Evolutionary conservation across 306 rosid species (phyloP).

Genomic region (Prunus davidiana): DNA sequence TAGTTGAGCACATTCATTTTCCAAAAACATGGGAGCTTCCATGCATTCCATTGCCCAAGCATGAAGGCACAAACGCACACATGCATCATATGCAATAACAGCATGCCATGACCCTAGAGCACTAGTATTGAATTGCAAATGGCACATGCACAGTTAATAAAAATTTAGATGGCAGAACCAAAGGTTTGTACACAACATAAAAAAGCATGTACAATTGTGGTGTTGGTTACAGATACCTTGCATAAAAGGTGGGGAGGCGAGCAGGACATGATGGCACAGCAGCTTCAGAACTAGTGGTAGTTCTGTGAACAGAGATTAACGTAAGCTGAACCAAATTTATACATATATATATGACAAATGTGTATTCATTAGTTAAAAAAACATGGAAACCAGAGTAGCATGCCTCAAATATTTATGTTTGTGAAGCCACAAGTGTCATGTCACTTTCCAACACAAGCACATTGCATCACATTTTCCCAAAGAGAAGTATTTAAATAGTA

Average conservation of each 20-base stretch:
- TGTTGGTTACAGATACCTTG: slow-evolving; percentile 52
- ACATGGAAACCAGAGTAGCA: not conserved
- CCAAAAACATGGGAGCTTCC: slow-evolving; percentile 99
- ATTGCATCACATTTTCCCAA: not conserved
- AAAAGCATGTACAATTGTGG: slow-evolving; percentile 8
- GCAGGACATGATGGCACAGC: slow-evolving; percentile 57
- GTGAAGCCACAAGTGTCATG: not conserved
- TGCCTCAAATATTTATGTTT: not conserved
- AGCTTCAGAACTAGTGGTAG: slow-evolving; percentile 58
- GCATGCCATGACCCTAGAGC: slow-evolving; percentile 96
- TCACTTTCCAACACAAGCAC: not conserved
- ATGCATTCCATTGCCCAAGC: slow-evolving; percentile 99
- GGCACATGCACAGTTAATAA: slow-evolving; percentile 20
- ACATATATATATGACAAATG: not conserved
- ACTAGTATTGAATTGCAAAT: slow-evolving; percentile 48
- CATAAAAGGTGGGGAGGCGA: slow-evolving; percentile 89
- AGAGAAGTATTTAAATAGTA: not conserved
- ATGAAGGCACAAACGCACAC: slow-evolving; percentile 96
- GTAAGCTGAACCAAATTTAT: not conserved
- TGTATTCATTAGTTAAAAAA: not conserved
- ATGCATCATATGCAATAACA: slow-evolving; percentile 91
- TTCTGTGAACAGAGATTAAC: slow-evolving; percentile 42
- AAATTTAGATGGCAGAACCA: slow-evolving; percentile 3
- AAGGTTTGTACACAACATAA: slow-evolving; percentile 1
- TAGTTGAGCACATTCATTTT: slow-evolving; percentile 84